Conservation (phyloP, 352 stramenopile species). For the Phytopythium cucurbitacearum region DNA sequence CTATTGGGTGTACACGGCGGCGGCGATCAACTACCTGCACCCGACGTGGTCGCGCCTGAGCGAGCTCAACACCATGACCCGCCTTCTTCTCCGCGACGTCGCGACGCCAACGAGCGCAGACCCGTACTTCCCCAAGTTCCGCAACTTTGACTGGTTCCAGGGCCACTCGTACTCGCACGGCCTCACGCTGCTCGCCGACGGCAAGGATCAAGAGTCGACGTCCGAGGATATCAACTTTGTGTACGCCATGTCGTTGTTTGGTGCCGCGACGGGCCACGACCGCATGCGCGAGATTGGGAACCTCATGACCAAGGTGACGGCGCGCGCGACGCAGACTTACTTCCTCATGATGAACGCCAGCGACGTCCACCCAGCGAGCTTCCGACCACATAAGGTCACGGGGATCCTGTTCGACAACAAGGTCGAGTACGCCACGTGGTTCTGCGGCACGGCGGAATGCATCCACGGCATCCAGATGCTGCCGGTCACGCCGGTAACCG, state of each 20-base stretch:
- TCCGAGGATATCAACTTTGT: constrained; percentile 68
- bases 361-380: constrained; percentile 38
- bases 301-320: constrained; percentile 51
- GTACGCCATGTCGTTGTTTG: constrained; percentile 53
- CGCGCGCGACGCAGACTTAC: constrained; percentile 54
- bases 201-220: constrained; percentile 64
- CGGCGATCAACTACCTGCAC: constrained; percentile 68
- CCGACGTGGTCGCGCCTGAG: constrained; percentile 46
- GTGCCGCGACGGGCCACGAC: constrained; percentile 28
- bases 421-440: constrained; percentile 77
- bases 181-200: constrained; percentile 44
- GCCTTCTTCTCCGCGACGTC: constrained; percentile 48
- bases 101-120: constrained; percentile 40
- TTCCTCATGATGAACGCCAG: constrained; percentile 65
- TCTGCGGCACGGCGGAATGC: constrained; percentile 55
- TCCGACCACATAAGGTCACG: constrained; percentile 44
- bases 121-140: constrained; percentile 63
- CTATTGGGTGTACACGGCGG: constrained; percentile 66
- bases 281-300: constrained; percentile 42
- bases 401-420: constrained; percentile 84
- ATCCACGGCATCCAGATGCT: constrained; percentile 85
- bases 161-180: constrained; percentile 74
- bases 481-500: constrained; percentile 50
- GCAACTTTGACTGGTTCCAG: constrained; percentile 64
- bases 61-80: constrained; percentile 48